Evolutionary conservation across 2,329 filamentous ascomycete species (phyloP).

Genomic region (Ophiocordyceps camponoti-rufipedis): DNA sequence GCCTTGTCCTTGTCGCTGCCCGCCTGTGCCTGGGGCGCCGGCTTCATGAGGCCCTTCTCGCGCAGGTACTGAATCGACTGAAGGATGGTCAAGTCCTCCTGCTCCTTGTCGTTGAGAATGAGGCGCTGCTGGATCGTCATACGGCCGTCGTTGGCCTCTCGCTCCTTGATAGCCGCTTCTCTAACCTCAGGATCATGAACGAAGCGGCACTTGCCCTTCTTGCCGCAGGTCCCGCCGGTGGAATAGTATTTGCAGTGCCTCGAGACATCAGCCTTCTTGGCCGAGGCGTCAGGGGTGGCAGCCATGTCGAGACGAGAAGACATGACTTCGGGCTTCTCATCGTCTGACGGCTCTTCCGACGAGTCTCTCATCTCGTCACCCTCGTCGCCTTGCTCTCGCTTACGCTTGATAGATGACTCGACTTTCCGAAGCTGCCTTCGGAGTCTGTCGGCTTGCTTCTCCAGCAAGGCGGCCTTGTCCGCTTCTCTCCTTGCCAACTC

Average conservation of each 20-base stretch:
- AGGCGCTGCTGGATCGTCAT: constrained; percentile 49
- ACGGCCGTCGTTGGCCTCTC: constrained; percentile 44
- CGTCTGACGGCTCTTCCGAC: constrained; percentile 32
- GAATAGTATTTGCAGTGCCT: constrained; percentile 56
- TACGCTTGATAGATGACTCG: constrained; percentile 50
- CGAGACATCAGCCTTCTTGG: constrained; percentile 40
- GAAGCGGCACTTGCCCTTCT: constrained; percentile 61
- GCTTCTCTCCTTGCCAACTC: constrained; percentile 26
- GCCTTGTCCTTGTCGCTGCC: constrained; percentile 1
- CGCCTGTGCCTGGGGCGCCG: constrained; percentile 4
- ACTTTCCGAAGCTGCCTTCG: constrained; percentile 49
- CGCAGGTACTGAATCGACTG: constrained; percentile 48
- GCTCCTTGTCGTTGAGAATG: constrained; percentile 48
- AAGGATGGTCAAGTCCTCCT: constrained; percentile 47
- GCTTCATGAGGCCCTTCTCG: constrained; percentile 33
- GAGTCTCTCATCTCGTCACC: constrained; percentile 45
- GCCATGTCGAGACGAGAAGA: constrained; percentile 25
- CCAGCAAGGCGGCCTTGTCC: constrained; percentile 42
- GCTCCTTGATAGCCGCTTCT: constrained; percentile 43
- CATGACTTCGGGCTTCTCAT: constrained; percentile 39
- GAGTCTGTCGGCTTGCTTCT: constrained; percentile 43
- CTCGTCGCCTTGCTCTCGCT: constrained; percentile 48
- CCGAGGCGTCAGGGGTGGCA: constrained; percentile 21
- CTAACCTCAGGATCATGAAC: constrained; percentile 46
- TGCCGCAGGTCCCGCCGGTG: constrained; percentile 49